Evolutionary conservation across 371 early-diverging fungal species (phyloP), one percentile per base, ranked within the genome.

Genomic region (Haplosporangium sp.): DNA sequence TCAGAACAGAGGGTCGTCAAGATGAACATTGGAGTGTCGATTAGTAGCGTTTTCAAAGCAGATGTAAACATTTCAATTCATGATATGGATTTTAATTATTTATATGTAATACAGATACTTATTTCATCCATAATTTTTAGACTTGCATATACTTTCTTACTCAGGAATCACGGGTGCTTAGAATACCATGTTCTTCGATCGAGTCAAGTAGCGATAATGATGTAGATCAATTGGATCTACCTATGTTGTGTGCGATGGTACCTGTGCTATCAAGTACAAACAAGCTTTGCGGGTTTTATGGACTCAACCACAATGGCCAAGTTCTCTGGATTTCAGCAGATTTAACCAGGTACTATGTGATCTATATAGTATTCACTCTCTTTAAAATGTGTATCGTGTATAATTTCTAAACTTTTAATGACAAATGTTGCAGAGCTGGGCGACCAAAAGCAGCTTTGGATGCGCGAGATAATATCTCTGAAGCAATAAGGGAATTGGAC

Each of bases 231-330:
- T 13, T 69, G 50, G 62, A 69, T 39, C 35, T 75, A 3, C 75
- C 75, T 34, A 34, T 27, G 10, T 17, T 75, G 0, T 61, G 35
- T 52, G 65, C 70, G 0, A 53, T 61, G 39, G 50, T 39, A 20
- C 67, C 66, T n/a, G 47, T 65, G 1, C 8, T 48, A 19, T 9
- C 11, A 1, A 35, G n/a, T n/a, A 13, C 6, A 53, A 6, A 39
- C 13, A n/a, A 50, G 1, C 1, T 40, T 10, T 20, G 17, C n/a
- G 74, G 68, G 8, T 63, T 73, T 37, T 73, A 73, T 45, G 74
- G 74, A 27, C 4, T 67, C 42, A 73, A 67, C 38, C 20, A 45
- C 3, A 55, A 63, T 10, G 74, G 68, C 17, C 74, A 68, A 37
- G 11, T 73, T 9, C 68, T 73, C 27, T n/a, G 45, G 38, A 63